Base-by-base conservation (phyloP, 768 basidiomycete species). In the Melanogaster broomeanus region DNA sequence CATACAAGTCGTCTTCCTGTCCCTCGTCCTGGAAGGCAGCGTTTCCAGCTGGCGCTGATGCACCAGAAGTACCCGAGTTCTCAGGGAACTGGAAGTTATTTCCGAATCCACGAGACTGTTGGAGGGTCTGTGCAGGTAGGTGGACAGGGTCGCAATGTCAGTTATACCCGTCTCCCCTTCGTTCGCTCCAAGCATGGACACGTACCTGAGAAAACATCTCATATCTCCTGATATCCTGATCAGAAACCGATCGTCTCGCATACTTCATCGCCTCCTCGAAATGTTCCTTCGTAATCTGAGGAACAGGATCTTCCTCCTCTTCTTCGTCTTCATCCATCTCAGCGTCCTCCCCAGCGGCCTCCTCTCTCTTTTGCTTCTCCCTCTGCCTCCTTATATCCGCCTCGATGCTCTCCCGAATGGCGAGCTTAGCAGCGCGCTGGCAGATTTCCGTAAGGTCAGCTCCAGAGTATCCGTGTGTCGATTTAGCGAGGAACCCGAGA, bases 371-470 rank as follows among this genome's bases (percentile, higher is more conserved):
- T 71, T 76, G 81, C 77, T 82, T 87, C 67, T 92, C 96, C 50
- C 95, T 78, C 34, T 85, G 81, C 51, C 62, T 73, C 59, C 85
- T 76, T 63, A 99, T 89, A 72, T 99, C 97, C 8, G 90, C 73
- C 62, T 98, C 95, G 61, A 99, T 99, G 50, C 87, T 89, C 71
- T 90, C 92, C 25, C 96, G 83, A 65, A 99, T 99, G 1, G 96
- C 96, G 48, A 98, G 78, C 77, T 99, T 99, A 49, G 95, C 95
- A 5, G 97, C 88, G 45, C 97, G 85, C 72, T 98, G 96, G 69
- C 96, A 98, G 63, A 99, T 96, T 71, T 98, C 97, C n/a, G 96
- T 96, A 60, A 98, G 76, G 83, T 99, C 97, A 50, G 97, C 97
- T 85, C 97, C 97, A 65, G 96, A 98, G 85, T 88, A 99, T 12